Base-by-base conservation (phyloP, 495 filamentous ascomycete genomes). In the Aspergillus ostianus region DNA sequence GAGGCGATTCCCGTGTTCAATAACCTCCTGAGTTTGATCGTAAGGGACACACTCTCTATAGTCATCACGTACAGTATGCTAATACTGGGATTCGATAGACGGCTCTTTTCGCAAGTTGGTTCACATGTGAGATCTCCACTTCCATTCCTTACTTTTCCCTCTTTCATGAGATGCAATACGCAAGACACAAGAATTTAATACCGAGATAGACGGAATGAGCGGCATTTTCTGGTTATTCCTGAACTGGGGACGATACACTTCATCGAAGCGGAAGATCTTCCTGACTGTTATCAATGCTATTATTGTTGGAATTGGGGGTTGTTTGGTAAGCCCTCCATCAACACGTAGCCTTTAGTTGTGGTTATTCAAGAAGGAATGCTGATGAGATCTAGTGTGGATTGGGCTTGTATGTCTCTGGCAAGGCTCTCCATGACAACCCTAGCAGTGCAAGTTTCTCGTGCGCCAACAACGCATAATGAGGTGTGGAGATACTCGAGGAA, bases 1-100 rank as follows among this genome's bases (percentile, higher is more conserved):
- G 79, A 85, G 56, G 82, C 86, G 2, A 88, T 92, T 30, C 90
- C 90, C 0, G 83, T 88, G 63, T 92, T 92, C 74, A 85, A 80
- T 63, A 80, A 84, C 52, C 69, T 92, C 52, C 71, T 91, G 19
- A 77, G 76, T 45, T 55, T 84, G 60, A 80, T 83, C 21, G 36
- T 41, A 41, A 15, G 36, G 8, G 36, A 41, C 4, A 15, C 10
- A 4, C 36, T 41, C 36, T 41, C 13, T 26, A 4, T 26, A 4
- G 23, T 12, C 1, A 15, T 15, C 3, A 10, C 12, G 9, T 2
- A n/a, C n/a, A n/a, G n/a, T n/a, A 13, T 41, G 10, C 9, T 41
- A 15, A 8, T 41, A 41, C 15, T 1, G 13, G 12, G 1, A 13
- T 17, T 15, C 4, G 15, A 1, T 4, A 41, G 36, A 75, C 76